A percentile compares a stretch with the other conserved stretches of the same genome.
phyloP scores from a whole-genome alignment of 805 yeast species.

The Candida boidinii region DNA sequence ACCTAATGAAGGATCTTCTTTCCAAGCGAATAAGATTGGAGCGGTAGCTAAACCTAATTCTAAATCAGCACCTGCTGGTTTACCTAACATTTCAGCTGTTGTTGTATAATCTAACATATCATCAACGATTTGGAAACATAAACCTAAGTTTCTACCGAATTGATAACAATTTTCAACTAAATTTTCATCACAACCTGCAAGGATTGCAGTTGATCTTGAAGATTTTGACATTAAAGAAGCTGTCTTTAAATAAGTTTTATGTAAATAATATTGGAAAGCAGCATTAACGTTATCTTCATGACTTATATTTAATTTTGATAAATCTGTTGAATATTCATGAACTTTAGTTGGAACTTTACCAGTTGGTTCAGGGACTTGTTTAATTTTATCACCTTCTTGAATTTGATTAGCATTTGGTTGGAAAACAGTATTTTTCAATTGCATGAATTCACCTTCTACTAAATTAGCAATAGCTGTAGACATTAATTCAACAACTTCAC shows the following conservation, averaged over 20 bases:
- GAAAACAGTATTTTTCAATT: conserved; percentile 84
- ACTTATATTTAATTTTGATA: conserved; percentile 22
- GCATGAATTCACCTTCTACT: conserved; percentile 99
- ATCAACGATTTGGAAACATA: conserved; percentile 94
- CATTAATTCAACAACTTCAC: conserved; percentile 94
- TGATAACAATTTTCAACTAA: conserved; percentile 83
- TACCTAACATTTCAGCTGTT: conserved; percentile 78
- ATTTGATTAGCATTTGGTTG: conserved; percentile 36
- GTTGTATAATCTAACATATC: conserved; percentile 93
- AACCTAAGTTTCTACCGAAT: conserved; percentile 87
- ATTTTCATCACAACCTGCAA: conserved; percentile 71
- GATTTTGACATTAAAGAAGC: conserved; percentile 93
- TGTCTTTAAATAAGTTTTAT: conserved; percentile 91
- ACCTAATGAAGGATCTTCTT: conserved; percentile 75
- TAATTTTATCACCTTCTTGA: conserved; percentile 33
- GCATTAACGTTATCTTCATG: conserved; percentile 65
- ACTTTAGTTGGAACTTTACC: conserved; percentile 54
- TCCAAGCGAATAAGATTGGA: conserved; percentile 94
- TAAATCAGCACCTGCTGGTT: conserved; percentile 93
- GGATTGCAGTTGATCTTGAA: conserved; percentile 85
- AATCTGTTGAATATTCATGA: conserved; percentile 40
- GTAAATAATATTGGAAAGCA: conserved; percentile 93
- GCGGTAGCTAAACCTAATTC: conserved; percentile 95
- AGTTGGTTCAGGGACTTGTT: conserved; percentile 46
- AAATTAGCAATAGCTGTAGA: conserved; percentile 94